Percentiles rank a stretch among this genome's conserved stretches.
These are phyloP conservation scores for Saccharomyces hybrid DNA, from an alignment of 1,139 yeast genomes.

Conservation along the genomic window DNA sequence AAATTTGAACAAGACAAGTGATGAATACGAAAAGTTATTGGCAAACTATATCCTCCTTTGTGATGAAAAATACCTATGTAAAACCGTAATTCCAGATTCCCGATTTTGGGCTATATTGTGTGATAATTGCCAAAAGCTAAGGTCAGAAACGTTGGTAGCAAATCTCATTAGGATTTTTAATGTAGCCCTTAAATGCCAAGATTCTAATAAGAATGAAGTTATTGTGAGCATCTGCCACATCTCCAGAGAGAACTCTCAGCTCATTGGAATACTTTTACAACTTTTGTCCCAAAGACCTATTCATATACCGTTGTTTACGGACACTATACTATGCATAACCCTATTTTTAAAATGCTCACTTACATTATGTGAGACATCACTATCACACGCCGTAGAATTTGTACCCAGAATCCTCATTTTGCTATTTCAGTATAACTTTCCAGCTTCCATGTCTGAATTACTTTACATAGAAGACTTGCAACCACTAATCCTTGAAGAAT, in stretches of 20 bases:
- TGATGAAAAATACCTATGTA: not conserved
- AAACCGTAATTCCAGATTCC: not conserved
- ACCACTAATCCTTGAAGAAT: constrained; percentile 11
- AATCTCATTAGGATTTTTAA: not conserved
- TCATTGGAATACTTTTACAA: not conserved
- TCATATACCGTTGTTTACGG: constrained; percentile 5
- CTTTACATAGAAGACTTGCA: constrained; percentile 11
- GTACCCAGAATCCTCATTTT: constrained; percentile 10
- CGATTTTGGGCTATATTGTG: not conserved
- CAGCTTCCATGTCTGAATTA: constrained; percentile 12
- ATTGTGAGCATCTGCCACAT: not conserved
- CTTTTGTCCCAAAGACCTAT: constrained; percentile 2
- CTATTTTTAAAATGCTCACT: constrained; percentile 8
- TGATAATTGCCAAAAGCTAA: constrained; percentile 2
- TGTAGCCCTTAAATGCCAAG: not conserved
- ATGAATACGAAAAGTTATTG: not conserved
- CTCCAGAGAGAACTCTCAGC: not conserved
- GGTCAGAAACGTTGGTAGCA: not conserved
- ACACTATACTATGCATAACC: constrained; percentile 12
- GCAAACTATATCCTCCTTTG: not conserved
- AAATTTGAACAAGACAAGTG: not conserved
- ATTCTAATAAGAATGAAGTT: constrained; percentile 1
- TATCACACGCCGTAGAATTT: constrained; percentile 11
- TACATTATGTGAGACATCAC: constrained; percentile 7
- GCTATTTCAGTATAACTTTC: constrained; percentile 12